Conservation (phyloP, 129 eudicot species). For the Escallonia rubra region DNA sequence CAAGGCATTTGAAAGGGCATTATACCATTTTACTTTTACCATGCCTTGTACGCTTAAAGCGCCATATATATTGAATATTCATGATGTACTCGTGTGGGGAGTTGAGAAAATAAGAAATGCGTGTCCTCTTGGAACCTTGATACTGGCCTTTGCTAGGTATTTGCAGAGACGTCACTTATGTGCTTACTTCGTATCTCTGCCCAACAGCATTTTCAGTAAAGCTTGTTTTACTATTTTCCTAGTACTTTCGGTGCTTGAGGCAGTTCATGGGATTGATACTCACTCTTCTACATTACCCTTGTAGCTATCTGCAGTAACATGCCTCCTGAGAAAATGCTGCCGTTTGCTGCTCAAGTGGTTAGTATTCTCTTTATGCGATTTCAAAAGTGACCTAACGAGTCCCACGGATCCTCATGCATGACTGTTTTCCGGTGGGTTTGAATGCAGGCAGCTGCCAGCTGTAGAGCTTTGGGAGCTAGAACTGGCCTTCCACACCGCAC, state of each 20-base stretch:
- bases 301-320: slow-evolving; percentile 76
- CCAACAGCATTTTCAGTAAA: neutral
- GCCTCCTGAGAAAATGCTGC: slow-evolving; percentile 77
- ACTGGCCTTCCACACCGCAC: slow-evolving; percentile 71
- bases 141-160: no score
- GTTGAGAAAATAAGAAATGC: no score
- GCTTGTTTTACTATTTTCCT: neutral
- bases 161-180: no score
- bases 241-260: neutral
- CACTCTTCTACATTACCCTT: slow-evolving; percentile 20
- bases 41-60: no score
- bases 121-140: no score
- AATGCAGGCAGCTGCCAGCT: slow-evolving; percentile 66
- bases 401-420: neutral
- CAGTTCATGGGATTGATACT: slow-evolving; percentile 19
- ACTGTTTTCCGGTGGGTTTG: neutral
- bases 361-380: slow-evolving; percentile 13
- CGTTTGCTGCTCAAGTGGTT: slow-evolving; percentile 96
- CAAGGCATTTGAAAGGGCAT: no score
- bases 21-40: no score
- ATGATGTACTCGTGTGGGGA: no score
- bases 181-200: neutral
- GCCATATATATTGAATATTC: no score
- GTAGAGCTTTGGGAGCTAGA: slow-evolving; percentile 87
- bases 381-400: neutral